Conservation (phyloP, 345 rosid species). For the Xanthoceras sorbifolium region DNA sequence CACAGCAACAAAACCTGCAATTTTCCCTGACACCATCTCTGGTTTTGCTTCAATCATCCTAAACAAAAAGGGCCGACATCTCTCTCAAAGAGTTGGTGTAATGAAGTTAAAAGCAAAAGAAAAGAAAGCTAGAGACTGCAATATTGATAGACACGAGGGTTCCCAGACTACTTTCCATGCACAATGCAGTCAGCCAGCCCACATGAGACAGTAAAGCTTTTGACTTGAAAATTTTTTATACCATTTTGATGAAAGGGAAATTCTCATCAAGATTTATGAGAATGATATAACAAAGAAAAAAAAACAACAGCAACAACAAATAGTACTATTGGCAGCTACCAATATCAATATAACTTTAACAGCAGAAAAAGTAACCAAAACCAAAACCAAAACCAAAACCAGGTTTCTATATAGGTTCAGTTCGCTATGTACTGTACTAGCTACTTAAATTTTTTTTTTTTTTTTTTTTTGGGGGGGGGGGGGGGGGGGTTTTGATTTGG, state of each 20-base stretch:
- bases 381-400: not conserved
- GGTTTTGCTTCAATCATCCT: conserved; percentile 11
- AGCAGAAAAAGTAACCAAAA: not conserved
- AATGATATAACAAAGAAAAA: not conserved
- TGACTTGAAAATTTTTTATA: conserved; percentile 13
- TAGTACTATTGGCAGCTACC: conserved; percentile 11
- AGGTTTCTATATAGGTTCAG: conserved; percentile 1
- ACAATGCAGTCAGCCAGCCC: conserved; percentile 1
- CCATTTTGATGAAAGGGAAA: not conserved
- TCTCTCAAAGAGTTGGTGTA: not conserved
- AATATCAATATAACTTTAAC: not conserved
- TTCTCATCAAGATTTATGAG: not conserved
- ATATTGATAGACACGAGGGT: no score
- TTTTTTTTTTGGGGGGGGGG: no score
- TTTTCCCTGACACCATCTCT: not conserved
- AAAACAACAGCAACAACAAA: no score
- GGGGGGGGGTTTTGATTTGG: no score
- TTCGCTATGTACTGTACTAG: conserved; percentile 4
- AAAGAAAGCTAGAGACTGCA: not conserved
- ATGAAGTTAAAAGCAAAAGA: not conserved
- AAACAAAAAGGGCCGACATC: conserved; percentile 7
- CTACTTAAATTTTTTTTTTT: no score
- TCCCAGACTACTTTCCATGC: no score
- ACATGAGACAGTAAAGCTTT: conserved; percentile 5
- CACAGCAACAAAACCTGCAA: not conserved